Base-by-base conservation (phyloP, 1,284 basidiomycete species). In the Porphyrellus sp. region DNA sequence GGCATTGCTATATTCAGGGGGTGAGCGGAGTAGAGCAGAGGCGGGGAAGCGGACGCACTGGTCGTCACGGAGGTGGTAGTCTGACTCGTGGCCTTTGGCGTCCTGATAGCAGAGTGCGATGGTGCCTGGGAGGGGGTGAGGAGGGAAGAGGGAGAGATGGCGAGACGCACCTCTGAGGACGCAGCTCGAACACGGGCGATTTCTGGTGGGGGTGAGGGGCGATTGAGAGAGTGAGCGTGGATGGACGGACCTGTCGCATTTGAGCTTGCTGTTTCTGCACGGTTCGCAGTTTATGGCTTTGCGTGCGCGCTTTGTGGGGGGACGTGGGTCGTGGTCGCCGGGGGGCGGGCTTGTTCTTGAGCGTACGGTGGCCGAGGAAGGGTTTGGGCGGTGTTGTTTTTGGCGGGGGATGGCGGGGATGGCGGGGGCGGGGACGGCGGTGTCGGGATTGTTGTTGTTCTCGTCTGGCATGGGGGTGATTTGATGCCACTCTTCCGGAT, bases 271-370 rank as follows among this genome's bases (percentile, higher is more conserved):
- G 63, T 83, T 85, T 64, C 88, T 79, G 71, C 88, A 91, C 1
- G 88, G 88, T 60, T 89, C 87, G 64, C 88, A 91, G 71, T 91
- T 91, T 63, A 91, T 89, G 18, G 89, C 86, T 64, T 90, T 90
- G 56, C 88, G 78, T 0, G 88, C 85, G 43, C 87, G 80, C 71
- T 90, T 90, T 31, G 85, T 80, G 3, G 87, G 85, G 0, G 81
- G 82, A 0, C 81, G 74, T 23, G 76, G 73, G 61, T 83, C 81
- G 24, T 78, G 79, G 13, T 67, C 66, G 34, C 63, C 61, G 5
- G 72, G 75, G 2, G 76, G 73, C 0, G 72, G 71, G 20, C 79
- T 78, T 0, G 77, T 74, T 52, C 81, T 65, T 31, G 73, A 73
- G 40, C 81, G 74, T 39, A 82, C 73, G 11, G 74, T 70, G 21